Evolutionary conservation across 257 asterid genomes (phyloP).

Genomic region (Fraxinus excelsior): DNA sequence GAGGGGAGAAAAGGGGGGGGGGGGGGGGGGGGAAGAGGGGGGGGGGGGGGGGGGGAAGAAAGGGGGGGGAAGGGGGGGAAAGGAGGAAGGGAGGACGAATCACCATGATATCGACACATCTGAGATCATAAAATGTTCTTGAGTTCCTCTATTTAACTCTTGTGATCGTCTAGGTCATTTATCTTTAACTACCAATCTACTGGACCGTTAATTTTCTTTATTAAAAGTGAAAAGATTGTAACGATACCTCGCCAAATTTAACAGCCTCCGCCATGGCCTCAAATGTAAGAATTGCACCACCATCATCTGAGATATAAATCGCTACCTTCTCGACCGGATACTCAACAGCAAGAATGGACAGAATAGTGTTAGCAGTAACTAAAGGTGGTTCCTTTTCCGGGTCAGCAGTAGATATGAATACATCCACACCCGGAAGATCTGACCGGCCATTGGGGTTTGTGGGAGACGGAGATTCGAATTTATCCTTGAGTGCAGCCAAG

Average conservation of each 20-base stretch:
- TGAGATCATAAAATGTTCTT: no score
- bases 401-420: conserved; percentile 92
- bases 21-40: no score
- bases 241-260: conserved; percentile 72
- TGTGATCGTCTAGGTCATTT: no score
- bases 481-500: conserved; percentile 66
- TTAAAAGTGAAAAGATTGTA: not conserved
- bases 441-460: conserved; percentile 80
- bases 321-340: conserved; percentile 89
- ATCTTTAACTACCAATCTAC: no score
- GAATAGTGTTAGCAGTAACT: conserved; percentile 82
- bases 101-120: no score
- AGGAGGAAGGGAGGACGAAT: no score
- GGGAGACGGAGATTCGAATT: conserved; percentile 62
- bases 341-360: conserved; percentile 76
- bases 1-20: no score
- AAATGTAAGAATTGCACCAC: conserved; percentile 82
- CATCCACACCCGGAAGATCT: conserved; percentile 89
- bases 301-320: conserved; percentile 89
- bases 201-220: no score
- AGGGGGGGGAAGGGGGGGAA: no score
- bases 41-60: no score
- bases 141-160: no score
- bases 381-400: conserved; percentile 97
- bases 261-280: conserved; percentile 99